Percentiles rank a stretch among this genome's conserved stretches.
These are phyloP conservation scores for Penicillium paneum DNA, from an alignment of 2,329 filamentous ascomycete species.

Conservation along the genomic window DNA sequence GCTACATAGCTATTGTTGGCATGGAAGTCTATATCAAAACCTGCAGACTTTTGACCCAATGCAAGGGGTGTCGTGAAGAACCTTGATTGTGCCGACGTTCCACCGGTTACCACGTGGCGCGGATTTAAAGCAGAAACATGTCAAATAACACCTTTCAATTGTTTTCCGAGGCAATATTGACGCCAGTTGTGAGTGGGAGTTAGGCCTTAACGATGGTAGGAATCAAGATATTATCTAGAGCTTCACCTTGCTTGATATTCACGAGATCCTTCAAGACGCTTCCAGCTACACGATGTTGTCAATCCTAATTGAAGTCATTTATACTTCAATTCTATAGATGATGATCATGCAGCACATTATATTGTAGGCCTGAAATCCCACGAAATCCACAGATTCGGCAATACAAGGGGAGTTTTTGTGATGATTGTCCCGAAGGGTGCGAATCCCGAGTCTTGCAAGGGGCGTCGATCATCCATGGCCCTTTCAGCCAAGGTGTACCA, in stretches of 20 bases:
- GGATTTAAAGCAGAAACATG: background rate
- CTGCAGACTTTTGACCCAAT: background rate
- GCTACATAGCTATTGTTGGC: background rate
- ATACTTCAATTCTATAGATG: background rate
- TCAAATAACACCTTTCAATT: background rate
- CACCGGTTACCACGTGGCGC: background rate
- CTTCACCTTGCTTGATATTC: background rate
- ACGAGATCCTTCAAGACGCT: background rate
- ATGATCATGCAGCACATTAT: background rate
- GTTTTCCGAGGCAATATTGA: too few relatives aligned
- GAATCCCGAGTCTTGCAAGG: slow-evolving; percentile 10
- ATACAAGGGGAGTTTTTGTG: too few relatives aligned
- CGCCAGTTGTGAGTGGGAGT: background rate
- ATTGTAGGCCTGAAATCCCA: background rate
- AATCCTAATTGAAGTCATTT: background rate
- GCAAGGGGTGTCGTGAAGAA: background rate
- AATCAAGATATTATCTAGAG: background rate
- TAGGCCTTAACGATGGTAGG: too few relatives aligned
- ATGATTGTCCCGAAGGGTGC: background rate
- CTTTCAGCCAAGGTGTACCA: background rate
- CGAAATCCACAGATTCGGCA: too few relatives aligned
- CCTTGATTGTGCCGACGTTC: background rate
- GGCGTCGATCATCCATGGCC: background rate
- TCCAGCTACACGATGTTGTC: too few relatives aligned
- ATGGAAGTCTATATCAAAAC: background rate